phyloP scores from a whole-genome alignment of 2,329 filamentous ascomycete species.

The Exophiala xenobiotica region DNA sequence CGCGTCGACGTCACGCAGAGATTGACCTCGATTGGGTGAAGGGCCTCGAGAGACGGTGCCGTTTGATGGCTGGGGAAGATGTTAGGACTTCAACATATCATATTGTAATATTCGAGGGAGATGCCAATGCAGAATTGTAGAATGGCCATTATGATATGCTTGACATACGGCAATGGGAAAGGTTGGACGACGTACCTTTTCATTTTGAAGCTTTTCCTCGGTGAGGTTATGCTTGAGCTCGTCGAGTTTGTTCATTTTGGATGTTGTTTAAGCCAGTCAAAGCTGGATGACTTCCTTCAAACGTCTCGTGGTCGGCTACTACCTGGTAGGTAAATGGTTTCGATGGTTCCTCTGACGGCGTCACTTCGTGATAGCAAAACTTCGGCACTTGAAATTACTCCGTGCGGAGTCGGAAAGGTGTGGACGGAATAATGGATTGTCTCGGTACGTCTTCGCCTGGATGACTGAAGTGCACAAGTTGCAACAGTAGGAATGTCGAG shows the following conservation, averaged over 20 bases:
- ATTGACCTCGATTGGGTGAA: constrained; percentile 30
- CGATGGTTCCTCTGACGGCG: not conserved
- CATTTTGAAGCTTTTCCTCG: constrained; percentile 24
- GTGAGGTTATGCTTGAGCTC: constrained; percentile 30
- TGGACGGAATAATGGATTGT: no score
- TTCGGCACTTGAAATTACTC: not conserved
- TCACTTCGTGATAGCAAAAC: not conserved
- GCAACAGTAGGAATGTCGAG: no score
- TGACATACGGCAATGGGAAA: not conserved
- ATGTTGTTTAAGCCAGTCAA: constrained; percentile 1
- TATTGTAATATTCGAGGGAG: no score
- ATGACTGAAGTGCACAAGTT: no score
- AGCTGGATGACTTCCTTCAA: no score
- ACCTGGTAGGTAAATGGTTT: no score
- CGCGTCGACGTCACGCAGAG: constrained; percentile 28
- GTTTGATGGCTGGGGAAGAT: constrained; percentile 2
- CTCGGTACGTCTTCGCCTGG: no score
- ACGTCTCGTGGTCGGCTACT: no score
- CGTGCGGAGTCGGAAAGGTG: no score
- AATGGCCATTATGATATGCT: not conserved
- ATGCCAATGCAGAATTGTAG: not conserved
- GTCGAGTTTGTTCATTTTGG: constrained; percentile 23
- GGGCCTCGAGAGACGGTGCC: constrained; percentile 26
- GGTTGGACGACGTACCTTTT: constrained; percentile 18
- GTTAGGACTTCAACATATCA: no score